Evolutionary conservation across 177 flowering plant genomes (phyloP), one percentile per base, ranked within the genome.

Genomic region (Tripterygium wilfordii): DNA sequence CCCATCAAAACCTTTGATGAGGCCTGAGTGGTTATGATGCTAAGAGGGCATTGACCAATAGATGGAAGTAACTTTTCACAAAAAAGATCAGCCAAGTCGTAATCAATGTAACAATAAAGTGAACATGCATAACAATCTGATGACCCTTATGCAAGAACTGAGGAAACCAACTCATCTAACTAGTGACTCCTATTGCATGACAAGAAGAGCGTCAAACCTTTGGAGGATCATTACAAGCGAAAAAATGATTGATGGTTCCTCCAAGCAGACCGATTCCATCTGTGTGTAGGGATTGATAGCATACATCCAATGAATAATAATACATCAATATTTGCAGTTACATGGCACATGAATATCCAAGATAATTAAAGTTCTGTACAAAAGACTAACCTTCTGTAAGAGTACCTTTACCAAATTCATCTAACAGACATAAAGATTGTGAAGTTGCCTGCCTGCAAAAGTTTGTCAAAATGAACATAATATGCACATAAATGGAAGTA

Each of bases 341-440:
- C 8, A 7, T 6, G 33, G 12, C 12, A 6, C 7, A 21, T 44
- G 10, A 14, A 10, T 5, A 26, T 26, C 22, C 8, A 22, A 27
- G 20, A 46, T 3, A 10, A 28, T 6, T 15, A 53, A 49, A 19
- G 7, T 14, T 37, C 17, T 17, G 23, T 8, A 45, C 1, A 42
- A 31, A 47, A 57, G 15, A 51, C 76, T 43, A 50, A 91, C 98
- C 98, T 85, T 75, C 98, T 19, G 95, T 75, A 50, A 92, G 96
- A 50, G 98, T 92, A 25, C 98, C 98, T 80, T 92, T 92, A 28
- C 98, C 98, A 76, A 92, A 92, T 72, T 92, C 98, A 78, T 92
- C 98, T 61, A 92, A 49, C 58, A 92, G 69, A 51, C 98, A 92
- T 40, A 92, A 67, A 27, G 98, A 92, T 57, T 56, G 64, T 49